These are phyloP conservation scores for Starmera quercuum DNA, from an alignment of 805 yeast genomes.

Conservation along the genomic window DNA sequence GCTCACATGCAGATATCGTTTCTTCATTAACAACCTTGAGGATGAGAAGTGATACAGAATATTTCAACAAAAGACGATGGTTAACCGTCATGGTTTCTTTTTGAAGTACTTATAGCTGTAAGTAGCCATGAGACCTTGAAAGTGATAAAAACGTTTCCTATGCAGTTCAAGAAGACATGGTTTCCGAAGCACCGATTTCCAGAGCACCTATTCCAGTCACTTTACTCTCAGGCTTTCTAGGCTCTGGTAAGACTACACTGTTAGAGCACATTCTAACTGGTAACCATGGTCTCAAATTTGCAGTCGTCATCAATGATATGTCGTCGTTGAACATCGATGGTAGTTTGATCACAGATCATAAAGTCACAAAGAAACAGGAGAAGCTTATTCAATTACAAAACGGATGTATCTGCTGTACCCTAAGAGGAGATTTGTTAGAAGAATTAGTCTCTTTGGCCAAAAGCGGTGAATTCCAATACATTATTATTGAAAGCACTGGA, in stretches of 20 bases:
- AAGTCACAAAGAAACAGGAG: slow-evolving; percentile 32
- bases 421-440: slow-evolving; percentile 37
- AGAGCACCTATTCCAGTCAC: slow-evolving; percentile 33
- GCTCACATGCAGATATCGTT: too few species aligned
- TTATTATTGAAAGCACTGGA: slow-evolving; percentile 39
- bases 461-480: slow-evolving; percentile 30
- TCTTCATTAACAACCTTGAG: too few species aligned
- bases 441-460: slow-evolving; percentile 31
- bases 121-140: too few species aligned
- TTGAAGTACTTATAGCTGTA: too few species aligned
- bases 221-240: slow-evolving; percentile 38
- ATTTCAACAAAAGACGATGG: too few species aligned
- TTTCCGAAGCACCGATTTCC: too few species aligned
- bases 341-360: slow-evolving; percentile 29
- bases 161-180: too few species aligned
- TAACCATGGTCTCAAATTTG: slow-evolving; percentile 33
- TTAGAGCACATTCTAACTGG: slow-evolving; percentile 33
- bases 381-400: slow-evolving; percentile 38
- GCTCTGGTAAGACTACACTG: slow-evolving; percentile 40
- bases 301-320: slow-evolving; percentile 40
- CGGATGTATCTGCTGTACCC: slow-evolving; percentile 42
- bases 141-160: too few species aligned
- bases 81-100: too few species aligned
- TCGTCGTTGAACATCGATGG: slow-evolving; percentile 38
- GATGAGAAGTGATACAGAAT: too few species aligned